These are phyloP conservation scores for Phyllosticta citriasiana DNA, from an alignment of 2,329 filamentous ascomycete species.

Conservation along the genomic window DNA sequence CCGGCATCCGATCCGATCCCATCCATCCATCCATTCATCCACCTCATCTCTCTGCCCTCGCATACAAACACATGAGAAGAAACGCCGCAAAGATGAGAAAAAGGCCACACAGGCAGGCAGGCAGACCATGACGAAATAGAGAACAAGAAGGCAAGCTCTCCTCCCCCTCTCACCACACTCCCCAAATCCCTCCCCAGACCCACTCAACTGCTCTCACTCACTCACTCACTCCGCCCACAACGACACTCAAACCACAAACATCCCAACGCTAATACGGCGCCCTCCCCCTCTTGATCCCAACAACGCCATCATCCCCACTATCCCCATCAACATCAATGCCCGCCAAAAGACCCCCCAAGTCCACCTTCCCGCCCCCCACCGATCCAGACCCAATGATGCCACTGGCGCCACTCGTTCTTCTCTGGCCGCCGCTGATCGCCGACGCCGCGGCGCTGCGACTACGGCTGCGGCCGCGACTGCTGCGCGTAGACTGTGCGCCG, in stretches of 20 bases:
- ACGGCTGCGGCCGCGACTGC: slow-evolving; percentile 16
- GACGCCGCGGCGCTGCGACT: slow-evolving; percentile 10
- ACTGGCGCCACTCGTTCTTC: slow-evolving; percentile 10
- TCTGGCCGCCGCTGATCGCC: slow-evolving; percentile 15
- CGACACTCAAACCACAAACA: not conserved
- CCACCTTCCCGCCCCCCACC: slow-evolving; percentile 15
- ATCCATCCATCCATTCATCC: too few relatives aligned
- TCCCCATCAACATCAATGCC: slow-evolving; percentile 21
- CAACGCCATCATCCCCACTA: slow-evolving; percentile 13
- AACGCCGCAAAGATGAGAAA: too few relatives aligned
- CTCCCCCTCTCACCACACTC: not conserved
- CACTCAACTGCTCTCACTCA: not conserved
- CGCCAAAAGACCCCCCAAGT: slow-evolving; percentile 25
- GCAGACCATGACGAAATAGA: not conserved
- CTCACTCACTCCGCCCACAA: not conserved
- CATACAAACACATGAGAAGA: too few relatives aligned
- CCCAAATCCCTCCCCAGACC: not conserved
- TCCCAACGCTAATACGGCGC: slow-evolving; percentile 20
- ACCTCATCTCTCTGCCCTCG: too few relatives aligned
- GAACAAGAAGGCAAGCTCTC: not conserved
- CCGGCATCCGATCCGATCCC: too few relatives aligned
- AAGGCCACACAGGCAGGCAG: not conserved
- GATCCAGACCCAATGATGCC: not conserved
- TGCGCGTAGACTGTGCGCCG: slow-evolving; percentile 16
- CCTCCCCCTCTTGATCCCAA: slow-evolving; percentile 13